These are phyloP conservation scores for Mortierella sp. DNA, from an alignment of 371 early-diverging fungal genomes.

Conservation along the genomic window DNA sequence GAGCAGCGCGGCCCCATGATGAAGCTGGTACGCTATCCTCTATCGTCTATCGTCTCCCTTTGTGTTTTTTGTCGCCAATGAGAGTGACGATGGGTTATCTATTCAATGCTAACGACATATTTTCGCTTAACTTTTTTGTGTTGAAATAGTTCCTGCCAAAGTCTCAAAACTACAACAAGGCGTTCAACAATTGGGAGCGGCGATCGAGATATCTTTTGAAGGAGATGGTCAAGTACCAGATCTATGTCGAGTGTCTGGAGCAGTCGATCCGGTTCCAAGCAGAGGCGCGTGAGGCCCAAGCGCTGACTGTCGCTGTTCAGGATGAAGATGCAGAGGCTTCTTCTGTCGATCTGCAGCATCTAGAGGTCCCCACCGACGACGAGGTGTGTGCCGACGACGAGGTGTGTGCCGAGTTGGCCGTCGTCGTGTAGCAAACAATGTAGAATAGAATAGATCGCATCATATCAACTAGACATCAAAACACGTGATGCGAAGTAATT, in stretches of 20 bases:
- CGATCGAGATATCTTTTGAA: constrained; percentile 85
- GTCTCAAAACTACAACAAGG: constrained; percentile 74
- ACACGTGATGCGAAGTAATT: neutral
- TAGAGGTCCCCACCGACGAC: neutral
- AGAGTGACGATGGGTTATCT: neutral
- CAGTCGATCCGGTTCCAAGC: constrained; percentile 57
- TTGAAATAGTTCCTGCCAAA: constrained; percentile 65
- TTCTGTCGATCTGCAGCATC: neutral
- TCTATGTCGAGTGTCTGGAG: constrained; percentile 83
- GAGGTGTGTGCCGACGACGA: neutral
- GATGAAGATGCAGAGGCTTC: neutral
- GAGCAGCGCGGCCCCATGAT: constrained; percentile 61
- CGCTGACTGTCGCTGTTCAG: neutral
- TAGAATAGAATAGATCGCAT: neutral
- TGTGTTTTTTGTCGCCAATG: neutral
- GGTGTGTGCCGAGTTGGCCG: neutral
- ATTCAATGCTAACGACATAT: neutral
- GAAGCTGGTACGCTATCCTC: constrained; percentile 46
- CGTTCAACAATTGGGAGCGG: constrained; percentile 87
- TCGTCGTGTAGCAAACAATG: neutral
- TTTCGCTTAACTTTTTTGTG: constrained; percentile 14
- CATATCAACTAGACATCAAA: neutral
- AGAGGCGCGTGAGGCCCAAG: constrained; percentile 5
- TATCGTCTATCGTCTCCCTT: neutral
- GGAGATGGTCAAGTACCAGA: constrained; percentile 91